These are phyloP conservation scores for Fusarium denticulatum DNA, from an alignment of 2,329 filamentous ascomycete species.

Conservation along the genomic window DNA sequence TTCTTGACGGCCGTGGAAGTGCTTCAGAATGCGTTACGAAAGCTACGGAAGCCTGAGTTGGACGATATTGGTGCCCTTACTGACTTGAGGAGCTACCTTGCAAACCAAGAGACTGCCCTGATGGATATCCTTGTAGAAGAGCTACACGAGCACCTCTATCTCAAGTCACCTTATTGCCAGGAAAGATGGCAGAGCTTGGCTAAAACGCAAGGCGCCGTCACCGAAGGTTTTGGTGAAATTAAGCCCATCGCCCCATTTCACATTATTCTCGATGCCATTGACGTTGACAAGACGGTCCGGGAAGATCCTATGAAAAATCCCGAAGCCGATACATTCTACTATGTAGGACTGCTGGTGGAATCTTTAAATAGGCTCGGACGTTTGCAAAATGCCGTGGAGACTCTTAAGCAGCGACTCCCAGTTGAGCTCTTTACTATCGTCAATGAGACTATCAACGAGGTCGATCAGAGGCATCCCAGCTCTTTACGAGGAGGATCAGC, in stretches of 20 bases:
- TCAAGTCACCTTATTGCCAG: conserved; percentile 97
- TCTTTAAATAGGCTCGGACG: conserved; percentile 88
- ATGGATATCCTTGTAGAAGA: conserved; percentile 98
- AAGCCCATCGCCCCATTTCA: conserved; percentile 65
- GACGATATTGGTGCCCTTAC: conserved; percentile 89
- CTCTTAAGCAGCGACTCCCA: conserved; percentile 89
- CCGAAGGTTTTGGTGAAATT: conserved; percentile 59
- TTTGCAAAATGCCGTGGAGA: conserved; percentile 86
- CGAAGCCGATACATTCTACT: conserved; percentile 94
- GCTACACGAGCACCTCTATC: conserved; percentile 94
- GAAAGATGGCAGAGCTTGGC: conserved; percentile 90
- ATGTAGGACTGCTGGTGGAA: conserved; percentile 88
- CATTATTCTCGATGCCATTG: conserved; percentile 67
- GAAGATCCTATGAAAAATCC: conserved; percentile 95
- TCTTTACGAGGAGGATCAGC: conserved; percentile 69
- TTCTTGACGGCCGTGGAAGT: conserved; percentile 94
- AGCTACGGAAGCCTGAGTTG: conserved; percentile 86
- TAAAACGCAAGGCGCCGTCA: conserved; percentile 68
- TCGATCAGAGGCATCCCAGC: conserved; percentile 91
- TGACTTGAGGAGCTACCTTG: conserved; percentile 87
- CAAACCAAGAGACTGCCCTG: conserved; percentile 89
- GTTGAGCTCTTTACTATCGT: conserved; percentile 95
- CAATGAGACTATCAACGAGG: conserved; percentile 92
- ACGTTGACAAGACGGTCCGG: conserved; percentile 69
- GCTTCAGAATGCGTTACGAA: conserved; percentile 84